Percentiles rank a stretch among this genome's conserved stretches.
phyloP scores from a whole-genome alignment of 495 filamentous ascomycete species.

The Penicillium canariense region DNA sequence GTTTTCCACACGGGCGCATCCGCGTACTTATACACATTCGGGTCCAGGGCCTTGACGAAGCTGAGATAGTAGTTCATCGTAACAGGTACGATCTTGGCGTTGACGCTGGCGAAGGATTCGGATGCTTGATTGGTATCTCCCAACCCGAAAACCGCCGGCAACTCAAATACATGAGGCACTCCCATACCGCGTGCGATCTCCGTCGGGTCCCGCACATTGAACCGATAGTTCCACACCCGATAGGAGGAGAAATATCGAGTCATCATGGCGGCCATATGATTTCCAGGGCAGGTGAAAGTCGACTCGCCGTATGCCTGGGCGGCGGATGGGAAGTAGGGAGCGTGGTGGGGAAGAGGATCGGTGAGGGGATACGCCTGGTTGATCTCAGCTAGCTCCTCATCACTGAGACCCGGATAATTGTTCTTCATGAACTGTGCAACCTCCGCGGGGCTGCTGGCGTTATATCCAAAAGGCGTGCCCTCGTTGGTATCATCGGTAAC shows the following conservation, averaged over 20 bases:
- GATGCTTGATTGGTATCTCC: constrained; percentile 23
- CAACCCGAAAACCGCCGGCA: constrained; percentile 53
- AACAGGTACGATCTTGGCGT: constrained; percentile 49
- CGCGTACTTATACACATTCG: constrained; percentile 45
- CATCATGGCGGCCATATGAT: constrained; percentile 39
- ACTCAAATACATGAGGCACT: constrained; percentile 63
- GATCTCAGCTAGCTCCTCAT: constrained; percentile 50
- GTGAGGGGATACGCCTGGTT: constrained; percentile 53
- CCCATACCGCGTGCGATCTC: constrained; percentile 53
- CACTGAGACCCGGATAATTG: constrained; percentile 57
- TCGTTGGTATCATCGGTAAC: constrained; percentile 67
- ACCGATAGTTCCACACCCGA: constrained; percentile 58
- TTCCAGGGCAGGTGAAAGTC: constrained; percentile 62
- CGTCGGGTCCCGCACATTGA: constrained; percentile 55
- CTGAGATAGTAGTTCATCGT: constrained; percentile 64
- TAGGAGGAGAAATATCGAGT: constrained; percentile 32
- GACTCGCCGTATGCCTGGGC: constrained; percentile 64
- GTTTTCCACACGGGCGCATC: constrained; percentile 44
- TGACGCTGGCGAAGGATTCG: constrained; percentile 28
- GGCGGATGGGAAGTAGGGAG: constrained; percentile 54
- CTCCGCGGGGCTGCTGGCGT: constrained; percentile 40
- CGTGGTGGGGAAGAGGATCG: constrained; percentile 37
- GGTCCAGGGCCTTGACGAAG: constrained; percentile 60
- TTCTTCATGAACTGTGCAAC: constrained; percentile 53
- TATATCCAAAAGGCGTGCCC: constrained; percentile 58